Evolutionary conservation across 140 eudicot species (phyloP).

Genomic region (Flaveria floridana): DNA sequence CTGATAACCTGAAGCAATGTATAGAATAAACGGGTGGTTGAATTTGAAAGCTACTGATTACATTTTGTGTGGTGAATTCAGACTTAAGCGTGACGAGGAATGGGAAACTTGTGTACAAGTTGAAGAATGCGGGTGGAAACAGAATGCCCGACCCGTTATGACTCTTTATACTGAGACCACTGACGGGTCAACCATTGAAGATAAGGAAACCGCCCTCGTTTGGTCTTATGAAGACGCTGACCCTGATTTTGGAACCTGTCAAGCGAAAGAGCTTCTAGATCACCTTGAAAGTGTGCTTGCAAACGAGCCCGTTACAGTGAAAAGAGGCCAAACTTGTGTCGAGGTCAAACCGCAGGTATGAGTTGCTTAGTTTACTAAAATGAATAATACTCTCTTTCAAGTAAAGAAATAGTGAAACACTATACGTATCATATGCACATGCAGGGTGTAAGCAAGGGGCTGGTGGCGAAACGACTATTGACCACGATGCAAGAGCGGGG

Average conservation of each 20-base stretch:
- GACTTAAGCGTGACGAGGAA: conserved; percentile 58
- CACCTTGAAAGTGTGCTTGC: conserved; percentile 87
- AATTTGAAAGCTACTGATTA: background rate
- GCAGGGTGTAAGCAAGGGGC: conserved; percentile 89
- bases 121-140: conserved; percentile 80
- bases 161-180: conserved; percentile 79
- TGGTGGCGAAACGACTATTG: conserved; percentile 66
- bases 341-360: conserved; percentile 90
- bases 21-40: background rate
- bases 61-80: conserved; percentile 13
- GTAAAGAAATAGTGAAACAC: background rate
- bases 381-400: background rate
- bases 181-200: conserved; percentile 77
- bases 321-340: conserved; percentile 64
- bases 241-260: conserved; percentile 88
- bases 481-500: conserved; percentile 62
- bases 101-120: conserved; percentile 77
- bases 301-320: conserved; percentile 79
- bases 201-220: conserved; percentile 66
- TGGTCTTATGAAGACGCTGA: conserved; percentile 90
- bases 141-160: conserved; percentile 81
- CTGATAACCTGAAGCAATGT: background rate
- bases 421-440: background rate
- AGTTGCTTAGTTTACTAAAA: background rate
- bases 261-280: conserved; percentile 86